Evolutionary conservation across 768 basidiomycete species (phyloP).

Genomic region (Tylopilus sp.): DNA sequence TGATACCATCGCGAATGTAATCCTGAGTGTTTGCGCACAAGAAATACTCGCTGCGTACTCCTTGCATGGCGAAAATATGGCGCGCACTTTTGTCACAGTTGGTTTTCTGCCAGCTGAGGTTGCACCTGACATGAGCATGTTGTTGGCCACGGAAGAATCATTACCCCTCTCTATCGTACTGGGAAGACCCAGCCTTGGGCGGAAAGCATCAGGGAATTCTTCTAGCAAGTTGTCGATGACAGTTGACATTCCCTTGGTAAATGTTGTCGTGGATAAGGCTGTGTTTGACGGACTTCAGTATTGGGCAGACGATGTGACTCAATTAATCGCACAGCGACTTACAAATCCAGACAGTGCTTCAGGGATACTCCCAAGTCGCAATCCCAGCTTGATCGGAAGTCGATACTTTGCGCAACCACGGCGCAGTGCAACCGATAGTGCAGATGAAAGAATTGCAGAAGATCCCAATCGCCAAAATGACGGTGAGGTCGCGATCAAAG

Average conservation of each 20-base stretch:
- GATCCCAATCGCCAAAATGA: slow-evolving; percentile 18
- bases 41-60: slow-evolving; percentile 52
- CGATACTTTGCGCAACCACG: slow-evolving; percentile 58
- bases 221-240: slow-evolving; percentile 16
- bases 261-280: slow-evolving; percentile 58
- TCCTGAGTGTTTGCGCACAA: slow-evolving; percentile 41
- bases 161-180: slow-evolving; percentile 23
- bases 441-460: slow-evolving; percentile 37
- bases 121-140: slow-evolving; percentile 15
- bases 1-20: slow-evolving; percentile 5
- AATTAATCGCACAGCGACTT: slow-evolving; percentile 52
- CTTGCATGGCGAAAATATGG: slow-evolving; percentile 34
- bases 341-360: slow-evolving; percentile 18
- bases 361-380: slow-evolving; percentile 41
- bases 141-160: slow-evolving; percentile 24
- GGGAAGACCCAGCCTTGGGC: slow-evolving; percentile 9
- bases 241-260: slow-evolving; percentile 58
- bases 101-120: slow-evolving; percentile 37
- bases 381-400: slow-evolving; percentile 74
- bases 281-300: slow-evolving; percentile 77
- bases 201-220: neutral
- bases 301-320: slow-evolving; percentile 84
- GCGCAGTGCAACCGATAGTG: slow-evolving; percentile 37
- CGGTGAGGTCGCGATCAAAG: slow-evolving; percentile 48
- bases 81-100: slow-evolving; percentile 47